phyloP scores from a whole-genome alignment of 306 rosid species.

The Mimosa bimucronata region DNA sequence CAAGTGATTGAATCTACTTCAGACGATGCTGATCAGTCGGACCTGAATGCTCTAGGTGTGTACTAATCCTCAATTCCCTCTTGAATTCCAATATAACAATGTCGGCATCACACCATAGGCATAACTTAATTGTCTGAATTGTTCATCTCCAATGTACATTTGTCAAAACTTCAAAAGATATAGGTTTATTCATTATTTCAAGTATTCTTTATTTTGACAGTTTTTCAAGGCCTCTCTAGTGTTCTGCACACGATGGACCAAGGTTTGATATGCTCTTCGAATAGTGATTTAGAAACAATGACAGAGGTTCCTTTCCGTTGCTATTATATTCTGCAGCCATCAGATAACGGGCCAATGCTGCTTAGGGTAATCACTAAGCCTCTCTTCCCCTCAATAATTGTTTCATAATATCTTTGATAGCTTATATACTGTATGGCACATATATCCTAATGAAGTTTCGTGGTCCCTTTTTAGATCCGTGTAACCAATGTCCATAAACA shows the following conservation, averaged over 20 bases:
- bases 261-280: slow-evolving; percentile 54
- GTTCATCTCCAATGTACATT: slow-evolving; percentile 18
- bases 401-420: slow-evolving; percentile 5
- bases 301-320: slow-evolving; percentile 61
- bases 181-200: slow-evolving; percentile 24
- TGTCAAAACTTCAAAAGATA: slow-evolving; percentile 32
- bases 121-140: slow-evolving; percentile 1
- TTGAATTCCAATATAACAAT: slow-evolving; percentile 30
- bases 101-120: slow-evolving; percentile 17
- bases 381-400: slow-evolving; percentile 26
- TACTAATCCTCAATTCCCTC: slow-evolving; percentile 34
- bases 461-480: slow-evolving; percentile 19
- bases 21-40: slow-evolving; percentile 57
- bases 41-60: slow-evolving; percentile 66
- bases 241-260: slow-evolving; percentile 54
- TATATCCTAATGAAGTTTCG: slow-evolving; percentile 29
- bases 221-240: slow-evolving; percentile 51
- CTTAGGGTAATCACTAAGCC: slow-evolving; percentile 57
- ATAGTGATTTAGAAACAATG: slow-evolving; percentile 61
- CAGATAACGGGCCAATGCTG: slow-evolving; percentile 71
- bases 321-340: slow-evolving; percentile 74
- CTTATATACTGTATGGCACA: slow-evolving; percentile 26
- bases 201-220: slow-evolving; percentile 43
- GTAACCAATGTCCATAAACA: slow-evolving; percentile 38
- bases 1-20: slow-evolving; percentile 54